Conservation (phyloP, 305 asterid species). For the Fraxinus latifolia region DNA sequence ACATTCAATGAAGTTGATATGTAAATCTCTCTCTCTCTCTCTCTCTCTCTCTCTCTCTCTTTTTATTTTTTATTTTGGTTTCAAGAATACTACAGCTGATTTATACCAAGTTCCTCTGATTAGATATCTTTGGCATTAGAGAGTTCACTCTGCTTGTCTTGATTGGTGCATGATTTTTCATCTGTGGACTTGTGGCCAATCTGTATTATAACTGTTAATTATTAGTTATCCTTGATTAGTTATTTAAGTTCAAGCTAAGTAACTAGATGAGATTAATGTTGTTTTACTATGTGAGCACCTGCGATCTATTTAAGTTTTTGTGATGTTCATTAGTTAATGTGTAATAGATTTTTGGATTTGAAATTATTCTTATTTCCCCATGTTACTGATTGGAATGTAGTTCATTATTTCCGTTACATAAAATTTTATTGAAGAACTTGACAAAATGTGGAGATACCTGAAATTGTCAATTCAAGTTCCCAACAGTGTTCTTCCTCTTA, state of each 20-base stretch:
- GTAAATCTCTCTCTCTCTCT: conserved; percentile 44
- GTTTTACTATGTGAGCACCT: not conserved
- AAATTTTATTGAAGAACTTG: not conserved
- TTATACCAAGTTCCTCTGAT: not conserved
- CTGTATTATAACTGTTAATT: not conserved
- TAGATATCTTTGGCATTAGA: not conserved
- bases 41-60: no score
- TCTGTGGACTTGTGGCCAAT: not conserved
- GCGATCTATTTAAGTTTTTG: not conserved
- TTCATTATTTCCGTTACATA: not conserved
- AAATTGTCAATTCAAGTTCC: conserved; percentile 11
- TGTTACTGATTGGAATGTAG: not conserved
- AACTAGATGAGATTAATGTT: not conserved
- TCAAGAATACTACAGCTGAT: not conserved
- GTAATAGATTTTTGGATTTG: not conserved
- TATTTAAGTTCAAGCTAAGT: not conserved
- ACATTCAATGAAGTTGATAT: conserved; percentile 98
- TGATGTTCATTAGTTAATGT: not conserved
- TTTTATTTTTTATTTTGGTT: no score
- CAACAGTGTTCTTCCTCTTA: not conserved
- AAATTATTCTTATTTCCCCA: not conserved
- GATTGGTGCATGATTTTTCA: not conserved
- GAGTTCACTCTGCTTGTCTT: not conserved
- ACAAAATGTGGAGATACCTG: not conserved
- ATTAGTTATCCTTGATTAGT: not conserved